Evolutionary conservation across 2,329 filamentous ascomycete species (phyloP).

Genomic region (Sporothrix mexicana): DNA sequence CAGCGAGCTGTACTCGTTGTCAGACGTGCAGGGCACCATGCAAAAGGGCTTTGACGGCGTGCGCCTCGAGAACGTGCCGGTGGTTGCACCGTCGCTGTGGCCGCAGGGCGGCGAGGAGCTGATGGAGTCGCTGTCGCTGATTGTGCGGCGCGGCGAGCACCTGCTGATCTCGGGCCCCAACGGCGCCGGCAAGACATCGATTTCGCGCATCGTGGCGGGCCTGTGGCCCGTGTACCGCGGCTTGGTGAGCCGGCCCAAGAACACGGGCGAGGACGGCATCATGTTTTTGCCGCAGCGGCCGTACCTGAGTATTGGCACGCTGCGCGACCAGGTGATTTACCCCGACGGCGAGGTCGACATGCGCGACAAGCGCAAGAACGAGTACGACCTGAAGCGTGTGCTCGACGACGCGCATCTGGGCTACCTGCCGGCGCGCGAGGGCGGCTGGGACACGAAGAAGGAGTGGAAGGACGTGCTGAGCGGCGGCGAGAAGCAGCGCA

Average conservation of each 20-base stretch:
- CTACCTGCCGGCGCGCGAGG: constrained; percentile 89
- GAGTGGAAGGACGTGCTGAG: constrained; percentile 99
- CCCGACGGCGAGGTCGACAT: constrained; percentile 95
- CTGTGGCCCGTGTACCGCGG: constrained; percentile 97
- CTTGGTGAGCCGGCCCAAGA: constrained; percentile 84
- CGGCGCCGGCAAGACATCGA: constrained; percentile 89
- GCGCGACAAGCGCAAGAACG: constrained; percentile 77
- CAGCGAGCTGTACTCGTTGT: constrained; percentile 83
- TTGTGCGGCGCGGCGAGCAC: constrained; percentile 89
- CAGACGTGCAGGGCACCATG: constrained; percentile 90
- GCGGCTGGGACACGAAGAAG: constrained; percentile 94
- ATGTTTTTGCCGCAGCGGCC: constrained; percentile 98
- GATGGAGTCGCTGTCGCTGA: constrained; percentile 84
- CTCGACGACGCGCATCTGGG: constrained; percentile 85
- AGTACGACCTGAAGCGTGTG: constrained; percentile 76
- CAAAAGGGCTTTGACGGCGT: constrained; percentile 96
- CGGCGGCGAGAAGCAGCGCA: constrained; percentile 95
- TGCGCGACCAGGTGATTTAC: constrained; percentile 97
- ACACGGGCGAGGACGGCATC: constrained; percentile 83
- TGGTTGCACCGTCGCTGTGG: constrained; percentile 87
- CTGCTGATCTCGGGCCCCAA: constrained; percentile 94
- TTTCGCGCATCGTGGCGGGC: constrained; percentile 85
- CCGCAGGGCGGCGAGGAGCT: constrained; percentile 92
- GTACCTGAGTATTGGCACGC: constrained; percentile 88
- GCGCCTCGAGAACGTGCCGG: constrained; percentile 87